These are phyloP conservation scores for Podaxis mareebaensis DNA, from an alignment of 768 basidiomycete genomes.

Conservation along the genomic window DNA sequence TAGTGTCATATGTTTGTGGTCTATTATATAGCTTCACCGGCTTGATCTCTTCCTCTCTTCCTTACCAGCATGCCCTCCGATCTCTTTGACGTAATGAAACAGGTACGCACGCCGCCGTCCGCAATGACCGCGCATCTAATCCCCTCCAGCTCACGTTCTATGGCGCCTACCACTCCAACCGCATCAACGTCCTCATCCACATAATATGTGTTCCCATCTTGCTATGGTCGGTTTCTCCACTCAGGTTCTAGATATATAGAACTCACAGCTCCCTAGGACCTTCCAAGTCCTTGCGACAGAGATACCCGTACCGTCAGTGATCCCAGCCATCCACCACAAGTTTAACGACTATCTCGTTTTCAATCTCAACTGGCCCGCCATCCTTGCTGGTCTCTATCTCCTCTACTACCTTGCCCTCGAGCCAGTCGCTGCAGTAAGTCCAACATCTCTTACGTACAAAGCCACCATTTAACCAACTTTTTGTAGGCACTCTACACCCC, in stretches of 20 bases:
- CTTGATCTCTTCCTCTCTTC: conserved; percentile 9
- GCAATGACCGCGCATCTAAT: background rate
- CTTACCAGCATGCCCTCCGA: conserved; percentile 37
- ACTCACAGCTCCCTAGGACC: conserved; percentile 47
- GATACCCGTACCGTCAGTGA: conserved; percentile 51
- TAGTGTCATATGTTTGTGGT: conserved; percentile 17
- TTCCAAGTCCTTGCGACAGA: conserved; percentile 51
- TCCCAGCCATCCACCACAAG: conserved; percentile 53
- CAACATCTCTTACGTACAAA: background rate
- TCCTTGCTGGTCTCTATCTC: conserved; percentile 60
- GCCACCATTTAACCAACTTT: conserved; percentile 5
- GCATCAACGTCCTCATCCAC: conserved; percentile 83
- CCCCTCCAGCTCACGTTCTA: conserved; percentile 80
- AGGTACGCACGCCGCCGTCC: conserved; percentile 42
- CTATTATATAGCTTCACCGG: conserved; percentile 18
- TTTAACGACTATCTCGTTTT: conserved; percentile 67
- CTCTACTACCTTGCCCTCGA: conserved; percentile 82
- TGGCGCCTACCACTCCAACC: conserved; percentile 88
- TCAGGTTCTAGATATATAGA: background rate
- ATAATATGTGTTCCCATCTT: conserved; percentile 82
- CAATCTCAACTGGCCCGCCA: conserved; percentile 66
- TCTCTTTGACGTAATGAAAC: conserved; percentile 69
- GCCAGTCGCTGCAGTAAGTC: conserved; percentile 79
- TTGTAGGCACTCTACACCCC: conserved; percentile 79
- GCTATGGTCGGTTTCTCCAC: conserved; percentile 57